Base-by-base conservation (phyloP, 2,329 filamentous ascomycete genomes). In the Cladosporium sp. region DNA sequence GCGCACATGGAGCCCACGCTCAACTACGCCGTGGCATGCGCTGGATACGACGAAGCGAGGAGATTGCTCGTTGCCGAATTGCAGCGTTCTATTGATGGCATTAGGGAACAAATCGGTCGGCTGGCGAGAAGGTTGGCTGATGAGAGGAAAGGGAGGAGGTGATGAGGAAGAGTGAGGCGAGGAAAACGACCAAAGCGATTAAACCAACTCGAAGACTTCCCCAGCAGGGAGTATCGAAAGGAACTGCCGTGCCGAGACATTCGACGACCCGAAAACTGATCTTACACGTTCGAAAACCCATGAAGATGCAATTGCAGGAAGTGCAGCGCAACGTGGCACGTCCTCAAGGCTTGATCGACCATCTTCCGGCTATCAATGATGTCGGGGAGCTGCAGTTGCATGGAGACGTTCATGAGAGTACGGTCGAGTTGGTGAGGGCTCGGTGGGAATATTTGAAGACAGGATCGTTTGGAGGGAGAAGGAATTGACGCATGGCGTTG, bases 371-470 rank as follows among this genome's bases (percentile, higher is more conserved):
- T n/a, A 17, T 36, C 32, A 36, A 36, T 36, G 32, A 36, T 36
- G n/a, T 36, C 7, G 15, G 2, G 32, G 13, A 34, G 8, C 6
- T 15, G 37, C 37, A 41, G 37, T 18, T 48, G 5, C 36, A 48
- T 24, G n/a, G 13, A 36, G 45, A 48, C 7, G 30, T 48, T 2
- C 45, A 48, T 7, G 39, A 40, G 45, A 41, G 45, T n/a, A 36
- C 30, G 12, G 45, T 41, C 6, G 37, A 41, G 8, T 6, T 40
- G 27, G 45, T 48, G 12, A 34, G 18, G 9, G 17, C 40, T 9
- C 40, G 45, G 37, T 48, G 45, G 45, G 45, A 48, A 27, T 18
- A 41, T n/a, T 27, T 41, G 32, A 36, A n/a, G 32, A 36, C 32
- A 7, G 32, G 32, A 17, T 36, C 13, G 15, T 36, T 36, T 7